A percentile compares a stretch with the other conserved stretches of the same genome.
phyloP scores from a whole-genome alignment of 2,329 filamentous ascomycete genomes.

The Diaporthe citri region DNA sequence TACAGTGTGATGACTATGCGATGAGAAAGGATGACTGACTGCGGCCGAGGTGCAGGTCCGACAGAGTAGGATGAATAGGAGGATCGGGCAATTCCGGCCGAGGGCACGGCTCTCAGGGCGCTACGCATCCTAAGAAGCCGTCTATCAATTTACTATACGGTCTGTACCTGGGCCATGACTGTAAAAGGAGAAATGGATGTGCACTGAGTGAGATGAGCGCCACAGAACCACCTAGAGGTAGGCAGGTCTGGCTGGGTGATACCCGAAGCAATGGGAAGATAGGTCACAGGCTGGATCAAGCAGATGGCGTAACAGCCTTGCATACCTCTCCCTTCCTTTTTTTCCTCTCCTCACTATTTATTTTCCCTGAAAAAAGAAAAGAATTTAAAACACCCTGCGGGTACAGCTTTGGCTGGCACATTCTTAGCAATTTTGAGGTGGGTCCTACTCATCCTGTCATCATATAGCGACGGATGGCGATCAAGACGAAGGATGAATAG shows the following conservation, averaged over 20 bases:
- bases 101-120: neutral
- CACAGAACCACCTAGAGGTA: neutral
- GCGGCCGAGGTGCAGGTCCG: neutral
- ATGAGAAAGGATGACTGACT: neutral
- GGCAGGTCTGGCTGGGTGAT: neutral
- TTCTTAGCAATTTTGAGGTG: conserved; percentile 10
- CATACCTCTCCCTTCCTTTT: neutral
- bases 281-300: neutral
- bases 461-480: conserved; percentile 7
- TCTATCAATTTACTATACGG: conserved; percentile 6
- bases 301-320: neutral
- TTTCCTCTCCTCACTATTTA: neutral
- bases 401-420: neutral
- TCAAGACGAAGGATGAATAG: conserved; percentile 29
- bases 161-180: neutral
- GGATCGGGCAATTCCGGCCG: neutral
- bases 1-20: neutral
- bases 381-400: neutral
- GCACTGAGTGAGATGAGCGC: conserved; percentile 1
- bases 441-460: conserved; percentile 23
- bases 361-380: neutral
- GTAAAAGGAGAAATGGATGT: neutral
- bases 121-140: neutral
- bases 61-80: neutral
- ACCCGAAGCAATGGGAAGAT: neutral